phyloP scores from a whole-genome alignment of 2,329 filamentous ascomycete genomes.

The Mollisia scopiformis region DNA sequence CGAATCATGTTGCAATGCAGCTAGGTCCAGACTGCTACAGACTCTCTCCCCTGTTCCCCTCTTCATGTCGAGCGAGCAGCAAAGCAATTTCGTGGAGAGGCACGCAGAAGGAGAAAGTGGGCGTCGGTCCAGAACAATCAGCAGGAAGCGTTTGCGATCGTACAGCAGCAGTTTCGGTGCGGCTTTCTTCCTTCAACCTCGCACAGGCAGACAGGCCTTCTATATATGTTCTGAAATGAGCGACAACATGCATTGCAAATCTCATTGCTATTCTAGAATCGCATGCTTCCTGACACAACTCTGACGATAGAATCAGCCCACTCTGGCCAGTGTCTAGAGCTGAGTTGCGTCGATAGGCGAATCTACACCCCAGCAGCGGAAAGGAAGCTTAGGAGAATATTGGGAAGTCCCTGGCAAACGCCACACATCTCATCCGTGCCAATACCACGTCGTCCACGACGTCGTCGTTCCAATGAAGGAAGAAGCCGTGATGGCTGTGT shows the following conservation, averaged over 20 bases:
- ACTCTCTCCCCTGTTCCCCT: background rate
- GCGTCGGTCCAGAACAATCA: background rate
- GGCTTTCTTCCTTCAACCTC: background rate
- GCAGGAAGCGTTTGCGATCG: background rate
- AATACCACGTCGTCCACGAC: background rate
- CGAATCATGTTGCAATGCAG: slow-evolving; percentile 21
- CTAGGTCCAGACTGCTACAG: slow-evolving; percentile 7
- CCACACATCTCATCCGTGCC: background rate
- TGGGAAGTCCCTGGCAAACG: background rate
- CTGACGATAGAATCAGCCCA: slow-evolving; percentile 26
- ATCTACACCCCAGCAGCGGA: background rate
- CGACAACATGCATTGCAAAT: background rate
- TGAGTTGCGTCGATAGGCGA: background rate
- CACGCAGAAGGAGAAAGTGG: background rate
- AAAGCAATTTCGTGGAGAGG: background rate
- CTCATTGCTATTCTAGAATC: slow-evolving; percentile 10
- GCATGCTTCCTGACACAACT: slow-evolving; percentile 17
- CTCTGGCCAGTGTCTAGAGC: background rate
- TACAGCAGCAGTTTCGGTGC: background rate
- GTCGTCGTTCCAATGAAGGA: background rate
- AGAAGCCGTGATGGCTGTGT: background rate
- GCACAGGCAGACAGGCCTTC: background rate
- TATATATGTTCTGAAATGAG: slow-evolving; percentile 11
- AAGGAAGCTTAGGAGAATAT: background rate
- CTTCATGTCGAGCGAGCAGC: background rate